Base-by-base conservation (phyloP, 148 eudicot genomes). In the Rheum nobile region DNA sequence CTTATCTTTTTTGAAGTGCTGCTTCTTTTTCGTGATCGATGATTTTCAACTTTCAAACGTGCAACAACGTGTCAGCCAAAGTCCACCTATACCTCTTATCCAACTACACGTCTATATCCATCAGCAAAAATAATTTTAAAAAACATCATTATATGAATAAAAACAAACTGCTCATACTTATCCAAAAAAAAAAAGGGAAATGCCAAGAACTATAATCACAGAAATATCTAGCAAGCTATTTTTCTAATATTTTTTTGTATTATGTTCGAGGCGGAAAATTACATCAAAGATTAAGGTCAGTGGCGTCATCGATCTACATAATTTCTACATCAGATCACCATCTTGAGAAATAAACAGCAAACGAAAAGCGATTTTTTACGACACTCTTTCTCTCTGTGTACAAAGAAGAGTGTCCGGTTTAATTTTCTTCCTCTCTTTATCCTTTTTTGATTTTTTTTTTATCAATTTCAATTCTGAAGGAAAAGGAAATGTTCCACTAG, bases 241-340 rank as follows among this genome's bases (percentile, higher is more conserved):
- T 28, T 59, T 59, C 35, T 61, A 44, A 1, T 55, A 24, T 32
- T 34, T 31, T 63, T 31, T 32, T 8, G 21, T 34, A 65, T 24
- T 65, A 61, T 61, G 39, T 65, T 65, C 70, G 7, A 14, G 1
- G 70, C 70, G 67, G 67, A 59, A 4, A 65, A 65, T 34, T 65
- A 34, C 70, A 65, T 16, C 39, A 65, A 65, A 4, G 68, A 61
- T 14, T 31, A 13, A 65, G 6, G 41, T 65, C 70, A 65, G 70
- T 32, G 70, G 70, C 70, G 67, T 57, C 32, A 65, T 21, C 70
- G 38, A 65, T 65, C 70, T 65, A 65, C 70, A 65, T 8, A 61
- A 13, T 28, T 61, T 65, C 39, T 31, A 28, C 35, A 61, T n/a
- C 17, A 28, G 12, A 28, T 61, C n/a, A 61, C 12, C 67, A 61